Evolutionary conservation across 192 early-diverging fungal genomes (phyloP).

Genomic region (Coemansia sp.): DNA sequence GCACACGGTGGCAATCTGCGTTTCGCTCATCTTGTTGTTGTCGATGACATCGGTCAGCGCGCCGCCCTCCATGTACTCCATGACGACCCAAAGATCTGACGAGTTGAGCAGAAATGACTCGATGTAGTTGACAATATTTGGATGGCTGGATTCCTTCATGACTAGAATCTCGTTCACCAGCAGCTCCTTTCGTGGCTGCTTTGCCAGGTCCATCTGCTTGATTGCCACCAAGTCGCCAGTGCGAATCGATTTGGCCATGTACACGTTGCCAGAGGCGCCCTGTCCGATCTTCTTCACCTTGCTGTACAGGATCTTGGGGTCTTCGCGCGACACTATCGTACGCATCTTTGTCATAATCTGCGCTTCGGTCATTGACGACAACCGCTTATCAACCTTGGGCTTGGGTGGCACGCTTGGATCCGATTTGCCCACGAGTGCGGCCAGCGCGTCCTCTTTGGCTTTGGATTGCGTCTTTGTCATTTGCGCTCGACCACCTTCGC

Average conservation of each 20-base stretch:
- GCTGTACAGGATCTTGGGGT: constrained; percentile 85
- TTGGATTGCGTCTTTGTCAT: constrained; percentile 51
- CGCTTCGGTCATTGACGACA: constrained; percentile 84
- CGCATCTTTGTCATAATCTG: constrained; percentile 94
- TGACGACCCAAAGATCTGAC: constrained; percentile 90
- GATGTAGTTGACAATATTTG: constrained; percentile 96
- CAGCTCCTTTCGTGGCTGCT: constrained; percentile 86
- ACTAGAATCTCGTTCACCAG: constrained; percentile 89
- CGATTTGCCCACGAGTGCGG: constrained; percentile 49
- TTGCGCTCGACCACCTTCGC: constrained; percentile 20
- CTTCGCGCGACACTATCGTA: constrained; percentile 82
- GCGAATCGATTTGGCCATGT: constrained; percentile 74
- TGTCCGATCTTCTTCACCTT: constrained; percentile 96
- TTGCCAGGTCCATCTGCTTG: constrained; percentile 87
- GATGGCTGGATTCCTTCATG: constrained; percentile 89
- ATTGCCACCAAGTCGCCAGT: constrained; percentile 80
- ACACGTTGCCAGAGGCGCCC: constrained; percentile 98
- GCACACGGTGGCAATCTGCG: constrained; percentile 91
- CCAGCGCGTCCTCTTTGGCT: constrained; percentile 54
- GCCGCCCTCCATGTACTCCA: constrained; percentile 99
- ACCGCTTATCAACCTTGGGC: constrained; percentile 70
- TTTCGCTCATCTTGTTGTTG: constrained; percentile 88
- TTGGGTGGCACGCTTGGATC: constrained; percentile 47
- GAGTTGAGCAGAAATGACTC: constrained; percentile 84
- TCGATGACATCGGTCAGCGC: constrained; percentile 95